Base-by-base conservation (phyloP, 257 asterid species). In the Solanum piurae region DNA sequence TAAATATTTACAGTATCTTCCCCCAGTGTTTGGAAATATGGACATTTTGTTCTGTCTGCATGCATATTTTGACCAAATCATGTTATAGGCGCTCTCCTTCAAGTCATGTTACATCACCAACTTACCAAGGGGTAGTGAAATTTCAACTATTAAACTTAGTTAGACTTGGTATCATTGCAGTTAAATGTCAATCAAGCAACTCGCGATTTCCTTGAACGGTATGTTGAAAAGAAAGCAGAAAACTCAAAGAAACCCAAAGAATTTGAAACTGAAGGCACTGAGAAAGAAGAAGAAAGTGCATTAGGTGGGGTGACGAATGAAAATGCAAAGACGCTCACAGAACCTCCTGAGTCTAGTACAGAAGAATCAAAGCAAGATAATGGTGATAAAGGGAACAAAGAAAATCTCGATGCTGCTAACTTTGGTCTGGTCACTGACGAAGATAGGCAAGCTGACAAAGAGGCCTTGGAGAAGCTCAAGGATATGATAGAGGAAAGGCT, bases 401-500 rank as follows among this genome's bases (percentile, higher is more conserved):
- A 92, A 87, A 93, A 88, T 87, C 89, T 86, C 9, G 95, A 93
- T 64, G 84, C 94, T 88, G 88, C 95, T 85, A 92, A 79, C 91
- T 94, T 96, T 85, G 99, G 98, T 86, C 93, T 94, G 88, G 96
- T 96, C 60, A 94, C 95, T 83, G 97, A 96, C 38, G 98, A 92
- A 89, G 99, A 94, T 93, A 92, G 89, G 88, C 91, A 92, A 88
- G 94, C 94, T 86, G 99, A 97, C 87, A 89, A 89, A 42, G 98
- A 90, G 89, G 96, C 94, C 87, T 86, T 87, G 90, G 98, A 92
- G 86, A 94, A 96, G 92, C 92, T 97, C 86, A 92, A 89, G 36
- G 92, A 89, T 86, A 93, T 97, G 97, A 83, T 95, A 87, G 99
- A 96, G 89, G 99, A 97, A 94, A 93, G 99, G 89, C 83, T 96